Evolutionary conservation across 2,329 filamentous ascomycete genomes (phyloP), one percentile per base, ranked within the genome.

Genomic region (Davidsoniella eucalypti): DNA sequence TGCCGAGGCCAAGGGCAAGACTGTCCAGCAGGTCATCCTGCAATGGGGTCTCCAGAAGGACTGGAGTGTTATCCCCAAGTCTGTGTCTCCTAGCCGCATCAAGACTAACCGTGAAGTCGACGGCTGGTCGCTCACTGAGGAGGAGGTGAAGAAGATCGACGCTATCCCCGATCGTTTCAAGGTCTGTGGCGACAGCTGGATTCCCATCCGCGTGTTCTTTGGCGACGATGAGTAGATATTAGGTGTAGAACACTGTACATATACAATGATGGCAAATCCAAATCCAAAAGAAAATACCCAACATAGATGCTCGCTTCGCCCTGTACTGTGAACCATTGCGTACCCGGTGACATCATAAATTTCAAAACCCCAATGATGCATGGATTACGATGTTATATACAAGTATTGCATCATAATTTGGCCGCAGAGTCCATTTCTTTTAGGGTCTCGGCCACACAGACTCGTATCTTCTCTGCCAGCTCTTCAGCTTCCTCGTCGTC

Each of bases 51-150:
- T 93, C 50, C 77, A 84, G 63, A 80, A 87, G 61, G 85, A 82
- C 53, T 86, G 81, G 70, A 83, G 78, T 56, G 85, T 94, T 48
- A 87, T 94, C 59, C 86, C 86, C 59, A 94, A 94, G 74, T 83
- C 76, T 48, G 82, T 88, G 52, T 87, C 76, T 56, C 74, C 78
- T 57, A 70, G 70, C 49, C 76, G 86, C 40, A 87, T 94, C 59
- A 71, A 83, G 65, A 75, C 69, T 55, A 93, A 94, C 72, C 85
- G 79, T 58, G 75, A 82, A 39, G 61, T 85, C 48, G 76, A 87
- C 63, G 84, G 81, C 49, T 90, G 80, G 78, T 69, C 76, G 53
- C 67, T 93, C 64, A 80, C 75, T 3, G 72, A 74, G 3, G 84
- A 85, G 44, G 86, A 94, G 68, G 64, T 90, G 47, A 70, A 73